Conservation (phyloP, 1,284 basidiomycete genomes). For the Rhodotorula sp. region DNA sequence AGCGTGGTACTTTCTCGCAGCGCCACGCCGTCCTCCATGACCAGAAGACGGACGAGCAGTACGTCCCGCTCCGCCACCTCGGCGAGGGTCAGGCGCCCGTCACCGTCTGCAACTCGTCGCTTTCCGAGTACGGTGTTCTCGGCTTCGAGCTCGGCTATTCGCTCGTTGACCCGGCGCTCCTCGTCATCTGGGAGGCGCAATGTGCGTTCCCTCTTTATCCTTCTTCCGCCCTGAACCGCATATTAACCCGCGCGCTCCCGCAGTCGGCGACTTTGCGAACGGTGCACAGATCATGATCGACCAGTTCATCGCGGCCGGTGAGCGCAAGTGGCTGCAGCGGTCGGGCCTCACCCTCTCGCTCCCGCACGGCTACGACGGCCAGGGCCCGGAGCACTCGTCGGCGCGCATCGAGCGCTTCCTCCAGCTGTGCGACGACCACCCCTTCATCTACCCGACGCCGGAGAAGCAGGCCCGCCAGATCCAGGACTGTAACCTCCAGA, state of each 20-base stretch:
- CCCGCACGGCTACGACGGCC: conserved; percentile 97
- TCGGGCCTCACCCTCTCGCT: conserved; percentile 88
- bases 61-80: conserved; percentile 85
- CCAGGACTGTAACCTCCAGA: conserved; percentile 96
- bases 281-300: conserved; percentile 98
- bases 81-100: conserved; percentile 85
- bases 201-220: conserved; percentile 28
- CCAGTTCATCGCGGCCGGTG: conserved; percentile 96
- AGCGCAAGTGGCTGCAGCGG: conserved; percentile 97
- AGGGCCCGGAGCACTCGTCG: conserved; percentile 98
- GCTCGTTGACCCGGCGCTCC: conserved; percentile 87
- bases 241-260: not conserved
- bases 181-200: conserved; percentile 92
- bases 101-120: conserved; percentile 93
- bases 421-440: conserved; percentile 97
- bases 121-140: conserved; percentile 92
- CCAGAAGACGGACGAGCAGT: conserved; percentile 87
- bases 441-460: conserved; percentile 80
- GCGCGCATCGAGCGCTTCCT: conserved; percentile 95
- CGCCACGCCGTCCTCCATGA: conserved; percentile 97
- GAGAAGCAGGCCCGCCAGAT: conserved; percentile 93
- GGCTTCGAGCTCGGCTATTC: conserved; percentile 99
- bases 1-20: conserved; percentile 99
- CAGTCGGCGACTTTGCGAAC: conserved; percentile 92
- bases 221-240: not conserved